Base-by-base conservation (phyloP, 441 rosid genomes). In the Euphorbia schlechtendalii region DNA sequence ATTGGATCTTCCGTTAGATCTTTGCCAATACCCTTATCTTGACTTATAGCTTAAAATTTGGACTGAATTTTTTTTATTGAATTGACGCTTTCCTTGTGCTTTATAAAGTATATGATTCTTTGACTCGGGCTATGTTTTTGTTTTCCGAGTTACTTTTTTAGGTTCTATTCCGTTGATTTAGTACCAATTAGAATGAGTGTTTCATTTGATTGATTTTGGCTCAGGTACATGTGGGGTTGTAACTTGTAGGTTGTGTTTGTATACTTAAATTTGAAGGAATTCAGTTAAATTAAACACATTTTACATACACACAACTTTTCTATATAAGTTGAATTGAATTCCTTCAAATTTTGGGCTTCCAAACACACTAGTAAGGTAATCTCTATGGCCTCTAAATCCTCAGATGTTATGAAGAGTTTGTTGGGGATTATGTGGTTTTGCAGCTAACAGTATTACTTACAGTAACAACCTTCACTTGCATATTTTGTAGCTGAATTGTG, bases 1-100 rank as follows among this genome's bases (percentile, higher is more conserved):
- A 56, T 64, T 75, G 67, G 74, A 71, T 71, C 68, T 58, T 65
- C 51, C 17, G 21, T 32, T 52, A 53, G 71, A 62, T 70, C 63
- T 54, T 67, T 36, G 32, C 49, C 2, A 38, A 46, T 21, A n/a
- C 25, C 11, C 6, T 45, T 45, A 45, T 6, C 14, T 0, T 21
- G 1, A 17, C 17, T 27, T 69, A 25, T 32, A 20, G 48, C 32
- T 1, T 62, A 54, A 54, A 14, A 21, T 63, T 38, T 2, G 8
- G 34, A 45, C 61, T 55, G 46, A 28, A 43, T 17, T 43, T 32
- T 32, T 13, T 51, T 69, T 21, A n/a, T 69, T 67, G 54, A 54
- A 25, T 53, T 62, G 67, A 69, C 48, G 27, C 14, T 49, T 38
- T 28, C 22, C 28, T 15, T 25, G 38, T 59, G 18, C 45, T 64